A percentile compares a stretch with the other conserved stretches of the same genome.
phyloP scores from a whole-genome alignment of 345 rosid genomes.

The Brassica juncea region DNA sequence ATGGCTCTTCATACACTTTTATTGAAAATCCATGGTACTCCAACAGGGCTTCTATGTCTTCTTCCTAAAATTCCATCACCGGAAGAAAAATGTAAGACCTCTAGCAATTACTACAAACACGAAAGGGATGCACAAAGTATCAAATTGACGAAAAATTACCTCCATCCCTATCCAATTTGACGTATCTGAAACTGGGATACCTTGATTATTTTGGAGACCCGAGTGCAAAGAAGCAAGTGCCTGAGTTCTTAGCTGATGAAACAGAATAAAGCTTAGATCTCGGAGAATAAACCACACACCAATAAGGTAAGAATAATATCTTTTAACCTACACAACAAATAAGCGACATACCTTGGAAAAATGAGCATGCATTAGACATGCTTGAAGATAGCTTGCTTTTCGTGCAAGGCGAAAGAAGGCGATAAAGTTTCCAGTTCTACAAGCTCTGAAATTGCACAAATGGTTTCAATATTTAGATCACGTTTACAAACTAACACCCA shows the following conservation, averaged over 20 bases:
- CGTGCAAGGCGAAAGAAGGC: constrained; percentile 92
- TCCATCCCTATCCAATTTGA: constrained; percentile 94
- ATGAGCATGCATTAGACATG: constrained; percentile 99
- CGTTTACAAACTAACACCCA: constrained; percentile 31
- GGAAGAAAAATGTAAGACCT: constrained; percentile 39
- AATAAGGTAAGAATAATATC: constrained; percentile 11
- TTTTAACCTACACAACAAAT: constrained; percentile 22
- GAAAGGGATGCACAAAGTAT: constrained; percentile 10
- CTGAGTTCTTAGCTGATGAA: constrained; percentile 80
- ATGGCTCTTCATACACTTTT: constrained; percentile 86
- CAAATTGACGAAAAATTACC: constrained; percentile 50
- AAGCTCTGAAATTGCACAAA: constrained; percentile 62
- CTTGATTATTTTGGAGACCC: constrained; percentile 85
- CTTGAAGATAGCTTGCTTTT: constrained; percentile 91
- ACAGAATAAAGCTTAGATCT: constrained; percentile 30
- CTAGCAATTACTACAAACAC: constrained; percentile 17
- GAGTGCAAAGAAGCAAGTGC: constrained; percentile 89
- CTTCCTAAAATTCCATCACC: constrained; percentile 59
- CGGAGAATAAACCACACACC: constrained; percentile 13
- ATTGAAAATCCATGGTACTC: constrained; percentile 75
- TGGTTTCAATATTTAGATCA: constrained; percentile 39
- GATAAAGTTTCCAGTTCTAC: constrained; percentile 87
- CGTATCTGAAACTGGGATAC: constrained; percentile 74
- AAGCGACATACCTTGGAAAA: constrained; percentile 71
- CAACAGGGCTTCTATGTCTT: constrained; percentile 65